Base-by-base conservation (phyloP, 345 rosid genomes). In the Salix exigua region DNA sequence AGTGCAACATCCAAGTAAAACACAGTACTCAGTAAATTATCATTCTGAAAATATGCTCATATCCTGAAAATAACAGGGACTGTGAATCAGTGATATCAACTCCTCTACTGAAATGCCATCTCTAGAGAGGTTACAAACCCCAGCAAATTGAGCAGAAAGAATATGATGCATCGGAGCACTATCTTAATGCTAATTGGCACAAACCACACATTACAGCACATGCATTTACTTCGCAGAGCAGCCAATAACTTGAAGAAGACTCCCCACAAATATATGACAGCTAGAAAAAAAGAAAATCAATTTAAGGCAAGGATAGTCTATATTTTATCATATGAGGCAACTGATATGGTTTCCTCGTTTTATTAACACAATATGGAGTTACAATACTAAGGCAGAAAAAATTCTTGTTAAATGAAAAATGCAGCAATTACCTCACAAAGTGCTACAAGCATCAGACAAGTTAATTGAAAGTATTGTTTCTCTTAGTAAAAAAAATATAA, bases 381-480 rank as follows among this genome's bases (percentile, higher is more conserved):
- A 42, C 53, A 35, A 74, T 48, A 65, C 55, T 44, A 48, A 33
- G 25, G 37, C 62, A 53, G 25, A 53, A 53, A 53, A 53, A 53
- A 53, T 2, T 21, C 60, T 53, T 53, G 60, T 21, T 53, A 0
- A 6, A 21, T 30, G 69, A 19, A 35, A 30, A 65, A 60, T 61
- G 67, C 26, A 62, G 30, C 26, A 73, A n/a, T 83, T 90, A 95
- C 97, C 99, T 95, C 99, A 65, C 94, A 90, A 71, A 95, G 88
- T 68, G 91, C 88, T 63, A 95, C 92, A 46, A 95, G 90, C 97
- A 95, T n/a, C n/a, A n/a, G n/a, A n/a, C n/a, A n/a, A n/a, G n/a
- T n/a, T n/a, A n/a, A n/a, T n/a, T n/a, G n/a, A n/a, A n/a, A n/a
- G n/a, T n/a, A n/a, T n/a, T n/a, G n/a, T n/a, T n/a, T n/a, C n/a